Conservation (phyloP, 192 early-diverging fungal species). For the Glomus cerebriforme region DNA sequence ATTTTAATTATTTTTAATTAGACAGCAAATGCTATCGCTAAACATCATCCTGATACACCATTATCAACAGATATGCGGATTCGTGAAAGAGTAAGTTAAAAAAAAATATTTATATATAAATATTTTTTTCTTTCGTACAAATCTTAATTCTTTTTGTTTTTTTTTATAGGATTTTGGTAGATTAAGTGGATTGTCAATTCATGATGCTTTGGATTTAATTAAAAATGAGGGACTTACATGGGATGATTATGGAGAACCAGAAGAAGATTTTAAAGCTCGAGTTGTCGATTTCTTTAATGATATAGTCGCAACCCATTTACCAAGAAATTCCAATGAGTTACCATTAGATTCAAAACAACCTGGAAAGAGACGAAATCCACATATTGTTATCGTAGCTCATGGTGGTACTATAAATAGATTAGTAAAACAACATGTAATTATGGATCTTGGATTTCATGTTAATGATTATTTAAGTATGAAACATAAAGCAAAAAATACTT, state of each 20-base stretch:
- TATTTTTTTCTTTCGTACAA: background rate
- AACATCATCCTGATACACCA: conserved; percentile 25
- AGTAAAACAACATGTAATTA: conserved; percentile 17
- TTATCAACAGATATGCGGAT: conserved; percentile 12
- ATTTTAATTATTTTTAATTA: background rate
- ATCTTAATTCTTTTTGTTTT: too few species aligned
- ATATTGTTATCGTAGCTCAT: conserved; percentile 22
- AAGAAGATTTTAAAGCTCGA: conserved; percentile 15
- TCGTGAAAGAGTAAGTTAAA: conserved; percentile 6
- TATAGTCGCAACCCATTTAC: conserved; percentile 15
- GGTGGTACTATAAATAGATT: conserved; percentile 27
- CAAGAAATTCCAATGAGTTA: background rate
- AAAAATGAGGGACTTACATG: conserved; percentile 24
- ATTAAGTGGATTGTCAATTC: conserved; percentile 15
- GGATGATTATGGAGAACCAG: conserved; percentile 31
- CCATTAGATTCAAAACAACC: background rate
- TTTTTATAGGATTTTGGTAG: conserved; percentile 17
- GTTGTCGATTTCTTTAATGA: conserved; percentile 26
- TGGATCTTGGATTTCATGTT: conserved; percentile 27
- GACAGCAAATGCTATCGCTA: conserved; percentile 23
- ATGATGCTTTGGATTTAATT: conserved; percentile 20
- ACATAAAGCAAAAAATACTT: conserved; percentile 29
- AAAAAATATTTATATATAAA: background rate
- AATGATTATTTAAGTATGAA: conserved; percentile 29
- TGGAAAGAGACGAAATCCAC: conserved; percentile 4